Evolutionary conservation across 1,284 basidiomycete species (phyloP).

Genomic region (Austropuccinia psidii): DNA sequence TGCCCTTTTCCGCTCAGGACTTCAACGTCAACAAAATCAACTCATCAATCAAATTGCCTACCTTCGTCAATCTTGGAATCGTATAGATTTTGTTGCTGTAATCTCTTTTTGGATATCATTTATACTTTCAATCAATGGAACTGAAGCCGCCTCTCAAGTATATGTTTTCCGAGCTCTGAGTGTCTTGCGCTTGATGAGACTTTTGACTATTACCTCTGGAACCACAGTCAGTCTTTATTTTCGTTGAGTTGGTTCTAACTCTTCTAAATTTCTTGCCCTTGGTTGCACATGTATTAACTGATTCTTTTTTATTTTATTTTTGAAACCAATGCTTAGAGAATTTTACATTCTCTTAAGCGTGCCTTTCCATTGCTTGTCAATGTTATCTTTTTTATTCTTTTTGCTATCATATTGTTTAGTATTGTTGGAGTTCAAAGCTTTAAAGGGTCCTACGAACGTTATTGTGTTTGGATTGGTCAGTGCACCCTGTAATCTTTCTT

Average conservation of each 20-base stretch:
- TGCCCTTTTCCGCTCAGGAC: constrained; percentile 28
- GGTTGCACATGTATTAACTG: not conserved
- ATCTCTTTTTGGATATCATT: constrained; percentile 70
- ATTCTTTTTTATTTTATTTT: not conserved
- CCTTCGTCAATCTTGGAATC: constrained; percentile 85
- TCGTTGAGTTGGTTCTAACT: not conserved
- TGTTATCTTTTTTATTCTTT: constrained; percentile 83
- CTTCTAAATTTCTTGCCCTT: not conserved
- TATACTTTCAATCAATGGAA: constrained; percentile 58
- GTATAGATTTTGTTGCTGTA: constrained; percentile 81
- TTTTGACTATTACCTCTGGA: constrained; percentile 81
- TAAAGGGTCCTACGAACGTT: constrained; percentile 66
- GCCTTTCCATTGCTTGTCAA: constrained; percentile 78
- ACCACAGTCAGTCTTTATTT: constrained; percentile 55
- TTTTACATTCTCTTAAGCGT: constrained; percentile 84
- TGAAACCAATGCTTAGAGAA: constrained; percentile 56
- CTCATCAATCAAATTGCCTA: constrained; percentile 54
- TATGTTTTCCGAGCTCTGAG: constrained; percentile 76
- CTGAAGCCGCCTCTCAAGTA: constrained; percentile 56
- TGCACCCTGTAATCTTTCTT: not conserved
- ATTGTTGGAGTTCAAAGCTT: constrained; percentile 88
- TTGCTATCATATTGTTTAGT: constrained; percentile 73
- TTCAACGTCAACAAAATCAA: constrained; percentile 34
- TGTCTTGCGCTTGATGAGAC: constrained; percentile 71
- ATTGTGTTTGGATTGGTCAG: constrained; percentile 49